Conservation (phyloP, 2,329 filamentous ascomycete species). For the Cyphellophora europaea region DNA sequence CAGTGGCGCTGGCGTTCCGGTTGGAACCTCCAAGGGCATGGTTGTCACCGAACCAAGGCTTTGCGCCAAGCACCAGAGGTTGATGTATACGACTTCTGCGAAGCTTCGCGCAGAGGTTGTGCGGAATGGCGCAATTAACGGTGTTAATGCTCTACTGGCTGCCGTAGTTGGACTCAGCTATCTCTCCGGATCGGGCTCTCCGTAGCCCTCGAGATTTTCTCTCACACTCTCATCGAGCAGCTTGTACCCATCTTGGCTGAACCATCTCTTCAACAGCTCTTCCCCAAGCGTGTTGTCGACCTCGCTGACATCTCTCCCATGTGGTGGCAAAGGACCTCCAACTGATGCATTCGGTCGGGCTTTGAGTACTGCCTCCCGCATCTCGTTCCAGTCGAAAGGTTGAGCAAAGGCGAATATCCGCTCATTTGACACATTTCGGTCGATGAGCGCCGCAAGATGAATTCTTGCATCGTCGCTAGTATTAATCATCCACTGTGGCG, state of each 20-base stretch:
- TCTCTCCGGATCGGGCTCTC: no score
- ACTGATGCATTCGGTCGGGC: conserved; percentile 6
- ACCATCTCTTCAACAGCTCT: conserved; percentile 11
- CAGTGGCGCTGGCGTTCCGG: no score
- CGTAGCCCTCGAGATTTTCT: conserved; percentile 1
- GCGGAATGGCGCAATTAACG: no score
- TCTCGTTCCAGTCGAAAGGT: conserved; percentile 36
- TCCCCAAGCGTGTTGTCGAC: conserved; percentile 9
- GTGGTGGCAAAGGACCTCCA: conserved; percentile 16
- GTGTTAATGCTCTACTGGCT: no score
- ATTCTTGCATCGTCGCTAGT: conserved; percentile 42
- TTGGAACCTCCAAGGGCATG: no score
- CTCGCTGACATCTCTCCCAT: conserved; percentile 10
- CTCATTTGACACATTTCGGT: conserved; percentile 36
- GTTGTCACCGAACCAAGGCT: no score
- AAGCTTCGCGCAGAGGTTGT: no score
- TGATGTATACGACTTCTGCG: no score
- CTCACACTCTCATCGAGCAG: conserved; percentile 3
- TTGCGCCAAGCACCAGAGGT: no score
- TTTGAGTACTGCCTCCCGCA: conserved; percentile 30
- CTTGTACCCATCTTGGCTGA: conserved; percentile 8
- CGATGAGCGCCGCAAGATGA: conserved; percentile 43
- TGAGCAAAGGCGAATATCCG: conserved; percentile 46
- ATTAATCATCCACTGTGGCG: conserved; percentile 21
- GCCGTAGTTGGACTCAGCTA: no score